Evolutionary conservation across 176 grass and related monocot species (phyloP).

Genomic region (Carex pumila): DNA sequence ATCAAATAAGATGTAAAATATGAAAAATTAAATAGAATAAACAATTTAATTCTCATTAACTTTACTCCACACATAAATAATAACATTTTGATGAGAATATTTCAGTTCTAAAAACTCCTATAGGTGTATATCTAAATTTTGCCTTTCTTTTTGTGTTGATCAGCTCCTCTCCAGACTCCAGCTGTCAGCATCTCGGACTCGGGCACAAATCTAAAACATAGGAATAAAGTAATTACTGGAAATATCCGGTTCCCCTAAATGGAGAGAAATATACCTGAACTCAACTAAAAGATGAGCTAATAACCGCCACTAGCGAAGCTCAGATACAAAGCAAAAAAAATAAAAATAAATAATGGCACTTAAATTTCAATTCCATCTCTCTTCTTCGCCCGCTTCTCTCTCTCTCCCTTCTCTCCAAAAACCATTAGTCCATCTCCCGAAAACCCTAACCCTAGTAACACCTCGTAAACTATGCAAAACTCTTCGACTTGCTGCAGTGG

Average conservation of each 20-base stretch:
- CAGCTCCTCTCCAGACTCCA: too few relatives aligned
- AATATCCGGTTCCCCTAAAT: neutral
- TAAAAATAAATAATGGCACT: neutral
- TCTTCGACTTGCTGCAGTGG: constrained; percentile 11
- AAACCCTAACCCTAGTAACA: neutral
- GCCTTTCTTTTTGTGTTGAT: too few relatives aligned
- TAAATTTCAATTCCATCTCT: neutral
- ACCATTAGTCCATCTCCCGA: neutral
- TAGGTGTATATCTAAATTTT: too few relatives aligned
- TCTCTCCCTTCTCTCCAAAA: neutral
- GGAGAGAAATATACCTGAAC: neutral
- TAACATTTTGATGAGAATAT: too few relatives aligned
- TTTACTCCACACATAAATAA: too few relatives aligned
- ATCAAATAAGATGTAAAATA: too few relatives aligned
- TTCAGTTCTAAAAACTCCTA: too few relatives aligned
- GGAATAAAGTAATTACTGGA: neutral
- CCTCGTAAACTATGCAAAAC: neutral
- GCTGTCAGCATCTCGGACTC: neutral
- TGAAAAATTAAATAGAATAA: too few relatives aligned
- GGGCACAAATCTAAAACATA: neutral
- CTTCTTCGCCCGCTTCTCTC: neutral
- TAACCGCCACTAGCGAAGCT: constrained; percentile 6
- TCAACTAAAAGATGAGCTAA: neutral
- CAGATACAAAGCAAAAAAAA: neutral
- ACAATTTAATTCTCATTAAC: too few relatives aligned